Evolutionary conservation across 345 rosid genomes (phyloP).

Genomic region (Boechera stricta): DNA sequence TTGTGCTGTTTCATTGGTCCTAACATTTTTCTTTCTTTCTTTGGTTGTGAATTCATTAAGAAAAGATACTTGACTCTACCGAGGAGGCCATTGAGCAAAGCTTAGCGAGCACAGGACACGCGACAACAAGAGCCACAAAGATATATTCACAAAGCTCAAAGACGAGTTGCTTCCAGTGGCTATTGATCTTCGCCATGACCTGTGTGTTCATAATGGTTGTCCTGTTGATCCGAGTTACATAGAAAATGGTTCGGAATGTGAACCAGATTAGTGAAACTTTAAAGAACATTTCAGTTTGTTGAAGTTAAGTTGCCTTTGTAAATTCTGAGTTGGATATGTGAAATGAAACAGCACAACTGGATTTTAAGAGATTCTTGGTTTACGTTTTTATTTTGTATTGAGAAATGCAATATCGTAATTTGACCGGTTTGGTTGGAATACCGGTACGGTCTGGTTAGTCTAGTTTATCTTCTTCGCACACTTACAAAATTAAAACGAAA

Average conservation of each 20-base stretch:
- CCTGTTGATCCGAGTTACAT: slow-evolving; percentile 79
- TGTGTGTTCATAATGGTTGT: slow-evolving; percentile 87
- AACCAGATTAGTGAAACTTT: background rate
- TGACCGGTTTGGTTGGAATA: background rate
- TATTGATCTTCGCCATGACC: slow-evolving; percentile 67
- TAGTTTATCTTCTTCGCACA: background rate
- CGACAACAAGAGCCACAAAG: slow-evolving; percentile 62
- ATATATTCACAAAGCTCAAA: slow-evolving; percentile 70
- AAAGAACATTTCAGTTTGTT: slow-evolving; percentile 4
- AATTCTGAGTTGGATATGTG: slow-evolving; percentile 14
- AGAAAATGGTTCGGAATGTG: slow-evolving; percentile 1
- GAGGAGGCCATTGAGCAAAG: slow-evolving; percentile 87
- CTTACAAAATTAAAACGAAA: slow-evolving; percentile 2
- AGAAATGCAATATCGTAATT: background rate
- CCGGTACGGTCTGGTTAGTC: slow-evolving; percentile 3
- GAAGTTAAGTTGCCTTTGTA: slow-evolving; percentile 5
- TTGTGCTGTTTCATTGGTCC: background rate
- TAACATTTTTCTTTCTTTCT: background rate
- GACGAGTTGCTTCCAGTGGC: slow-evolving; percentile 89
- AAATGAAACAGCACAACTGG: background rate
- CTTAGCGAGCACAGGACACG: slow-evolving; percentile 82
- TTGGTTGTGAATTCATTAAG: background rate
- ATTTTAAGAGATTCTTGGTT: background rate
- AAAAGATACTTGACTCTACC: slow-evolving; percentile 87
- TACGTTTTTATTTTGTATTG: background rate